Base-by-base conservation (phyloP, 78 protist genomes). In the Dictyostelium capitatum region DNA sequence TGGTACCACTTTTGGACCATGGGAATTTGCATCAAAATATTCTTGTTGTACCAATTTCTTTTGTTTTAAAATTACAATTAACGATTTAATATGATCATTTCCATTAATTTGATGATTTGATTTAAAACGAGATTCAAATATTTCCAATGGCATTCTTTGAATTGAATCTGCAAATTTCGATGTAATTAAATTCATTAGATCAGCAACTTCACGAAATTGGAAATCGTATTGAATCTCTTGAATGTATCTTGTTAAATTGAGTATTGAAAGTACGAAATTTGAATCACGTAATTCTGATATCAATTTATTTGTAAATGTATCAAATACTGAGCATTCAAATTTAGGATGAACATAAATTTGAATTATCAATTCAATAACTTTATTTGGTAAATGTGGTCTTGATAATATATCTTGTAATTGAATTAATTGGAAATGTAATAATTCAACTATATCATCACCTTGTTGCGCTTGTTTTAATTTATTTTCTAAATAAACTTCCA, bases 361-460 rank as follows among this genome's bases (percentile, higher is more conserved):
- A n/a, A 84, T 15, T 6, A 84, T 3, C 37, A 65, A 25, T 7
- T 19, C 17, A 0, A 77, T 50, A 1, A 51, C 51, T 23, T 17
- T 8, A 0, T 19, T 8, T 43, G 50, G 62, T 30, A 87, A 32
- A 32, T 20, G 6, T 1, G 23, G 5, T 57, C 93, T 54, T 5
- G 28, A 1, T 11, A 87, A 4, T 17, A 87, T 87, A 50, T 87
- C 93, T 28, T 78, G 30, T 7, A 84, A 41, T 23, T 65, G 46
- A 19, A 12, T 15, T 32, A 74, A 54, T 59, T 78, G 80, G 10
- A 7, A 14, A 6, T 84, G 12, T 15, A 84, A 74, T 14, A 11
- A n/a, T 23, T 46, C 43, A 0, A 84, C 30, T 3, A 87, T 51
- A 65, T 87, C 93, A 37, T 69, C 64, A n/a, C 56, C 48, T 11